Percentiles rank a stretch among this genome's conserved stretches.
Evolutionary conservation across 2,329 filamentous ascomycete genomes (phyloP).

Genomic region (Phyllosticta citribraziliensis): DNA sequence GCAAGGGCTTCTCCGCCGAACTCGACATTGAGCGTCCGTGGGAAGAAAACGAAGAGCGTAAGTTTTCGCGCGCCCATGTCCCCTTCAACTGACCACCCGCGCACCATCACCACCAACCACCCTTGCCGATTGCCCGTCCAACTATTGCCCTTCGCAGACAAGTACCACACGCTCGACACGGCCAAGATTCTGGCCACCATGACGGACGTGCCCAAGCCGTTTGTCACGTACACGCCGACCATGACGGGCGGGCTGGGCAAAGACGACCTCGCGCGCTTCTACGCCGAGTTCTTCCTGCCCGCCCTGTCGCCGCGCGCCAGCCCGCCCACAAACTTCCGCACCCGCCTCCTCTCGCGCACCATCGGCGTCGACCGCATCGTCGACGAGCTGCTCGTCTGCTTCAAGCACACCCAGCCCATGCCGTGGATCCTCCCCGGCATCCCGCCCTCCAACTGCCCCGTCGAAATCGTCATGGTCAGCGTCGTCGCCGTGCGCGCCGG

Average conservation of each 20-base stretch:
- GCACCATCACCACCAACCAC: too few species aligned
- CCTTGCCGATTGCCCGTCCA: not conserved
- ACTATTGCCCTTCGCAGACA: conserved; percentile 18
- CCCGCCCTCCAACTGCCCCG: conserved; percentile 44
- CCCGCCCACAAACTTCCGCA: conserved; percentile 37
- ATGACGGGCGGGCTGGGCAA: conserved; percentile 36
- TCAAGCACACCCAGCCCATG: conserved; percentile 47
- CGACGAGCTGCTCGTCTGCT: conserved; percentile 49
- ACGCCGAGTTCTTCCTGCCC: conserved; percentile 46
- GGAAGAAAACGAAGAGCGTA: conserved; percentile 32
- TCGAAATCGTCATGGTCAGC: conserved; percentile 48
- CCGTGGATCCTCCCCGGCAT: conserved; percentile 52
- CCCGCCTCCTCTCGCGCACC: conserved; percentile 46
- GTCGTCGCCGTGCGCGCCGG: conserved; percentile 46
- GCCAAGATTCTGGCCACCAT: conserved; percentile 31
- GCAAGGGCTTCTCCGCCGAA: conserved; percentile 48
- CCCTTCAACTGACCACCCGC: not conserved
- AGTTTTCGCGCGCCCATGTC: not conserved
- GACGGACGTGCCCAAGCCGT: conserved; percentile 24
- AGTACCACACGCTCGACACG: conserved; percentile 26
- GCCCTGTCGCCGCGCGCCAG: conserved; percentile 21
- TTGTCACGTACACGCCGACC: conserved; percentile 35
- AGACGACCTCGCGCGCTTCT: conserved; percentile 41
- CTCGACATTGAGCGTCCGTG: conserved; percentile 36
- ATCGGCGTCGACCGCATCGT: conserved; percentile 50